Conservation (phyloP, 352 stramenopile genomes). For the Phytophthora sojae region DNA sequence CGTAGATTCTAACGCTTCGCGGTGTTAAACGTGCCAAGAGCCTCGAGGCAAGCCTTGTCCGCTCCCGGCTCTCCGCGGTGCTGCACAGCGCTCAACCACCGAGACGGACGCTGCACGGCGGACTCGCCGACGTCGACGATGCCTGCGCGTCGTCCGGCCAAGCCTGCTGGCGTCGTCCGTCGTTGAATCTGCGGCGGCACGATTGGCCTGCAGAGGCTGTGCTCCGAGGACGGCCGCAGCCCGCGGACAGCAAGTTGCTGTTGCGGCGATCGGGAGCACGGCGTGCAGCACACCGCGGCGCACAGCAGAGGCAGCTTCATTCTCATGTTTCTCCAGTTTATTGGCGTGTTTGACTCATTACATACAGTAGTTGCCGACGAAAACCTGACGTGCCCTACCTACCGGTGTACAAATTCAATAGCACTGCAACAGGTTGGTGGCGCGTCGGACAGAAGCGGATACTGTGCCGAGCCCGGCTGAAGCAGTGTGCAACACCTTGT, state of each 20-base stretch:
- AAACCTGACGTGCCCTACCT: too few species aligned
- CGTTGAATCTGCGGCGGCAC: slow-evolving; percentile 1
- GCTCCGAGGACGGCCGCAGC: neutral
- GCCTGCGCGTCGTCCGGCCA: neutral
- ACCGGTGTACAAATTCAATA: too few species aligned
- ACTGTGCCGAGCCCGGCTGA: too few species aligned
- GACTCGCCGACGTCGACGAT: slow-evolving; percentile 4
- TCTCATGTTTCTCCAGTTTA: slow-evolving; percentile 9
- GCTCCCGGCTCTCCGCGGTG: too few species aligned
- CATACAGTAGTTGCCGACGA: neutral
- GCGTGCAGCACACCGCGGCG: slow-evolving; percentile 4
- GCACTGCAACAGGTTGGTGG: too few species aligned
- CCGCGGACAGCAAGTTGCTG: neutral
- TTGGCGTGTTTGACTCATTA: slow-evolving; percentile 8
- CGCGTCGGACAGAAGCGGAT: too few species aligned
- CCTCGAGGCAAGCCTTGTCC: too few species aligned
- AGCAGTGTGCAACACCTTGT: too few species aligned
- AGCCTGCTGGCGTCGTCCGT: slow-evolving; percentile 8
- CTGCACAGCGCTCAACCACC: neutral
- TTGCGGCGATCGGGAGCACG: neutral
- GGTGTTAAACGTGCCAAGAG: neutral
- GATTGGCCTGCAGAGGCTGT: neutral
- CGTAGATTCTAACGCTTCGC: neutral
- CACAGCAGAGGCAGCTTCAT: slow-evolving; percentile 20
- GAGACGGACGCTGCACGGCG: neutral